phyloP scores from a whole-genome alignment of 257 asterid genomes.

The Forsythia viridissima region DNA sequence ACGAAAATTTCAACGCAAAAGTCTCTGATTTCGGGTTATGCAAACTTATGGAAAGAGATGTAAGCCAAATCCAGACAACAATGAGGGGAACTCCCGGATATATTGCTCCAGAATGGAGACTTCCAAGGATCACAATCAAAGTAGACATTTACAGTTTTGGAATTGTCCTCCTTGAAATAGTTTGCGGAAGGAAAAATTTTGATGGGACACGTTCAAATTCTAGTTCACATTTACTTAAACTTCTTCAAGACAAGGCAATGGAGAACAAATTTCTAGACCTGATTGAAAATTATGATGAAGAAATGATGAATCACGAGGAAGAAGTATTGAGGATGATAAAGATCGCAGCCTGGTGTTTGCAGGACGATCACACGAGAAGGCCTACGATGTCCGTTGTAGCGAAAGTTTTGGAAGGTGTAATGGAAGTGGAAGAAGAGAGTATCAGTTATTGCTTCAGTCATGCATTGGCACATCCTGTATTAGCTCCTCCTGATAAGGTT shows the following conservation, averaged over 20 bases:
- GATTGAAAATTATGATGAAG: conserved; percentile 13
- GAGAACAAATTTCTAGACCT: conserved; percentile 16
- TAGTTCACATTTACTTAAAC: conserved; percentile 11
- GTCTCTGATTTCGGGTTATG: conserved; percentile 33
- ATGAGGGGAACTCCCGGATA: conserved; percentile 35
- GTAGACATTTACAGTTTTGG: conserved; percentile 35
- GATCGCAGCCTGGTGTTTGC: conserved; percentile 30
- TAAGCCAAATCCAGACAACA: conserved; percentile 25
- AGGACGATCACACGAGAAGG: conserved; percentile 25
- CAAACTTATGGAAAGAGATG: conserved; percentile 28
- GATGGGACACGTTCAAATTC: conserved; percentile 19
- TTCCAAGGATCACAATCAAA: conserved; percentile 22
- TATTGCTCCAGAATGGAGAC: conserved; percentile 28
- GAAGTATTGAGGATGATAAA: conserved; percentile 27
- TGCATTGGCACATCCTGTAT: neutral
- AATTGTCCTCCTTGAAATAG: conserved; percentile 23
- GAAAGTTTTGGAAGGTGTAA: conserved; percentile 27
- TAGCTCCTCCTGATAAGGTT: neutral
- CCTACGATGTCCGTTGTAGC: conserved; percentile 30
- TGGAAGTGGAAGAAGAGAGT: conserved; percentile 10
- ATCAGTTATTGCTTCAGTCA: neutral
- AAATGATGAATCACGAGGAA: conserved; percentile 1
- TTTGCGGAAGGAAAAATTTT: conserved; percentile 32
- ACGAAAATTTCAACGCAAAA: conserved; percentile 31
- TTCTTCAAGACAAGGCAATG: conserved; percentile 25